phyloP scores from a whole-genome alignment of 2,329 filamentous ascomycete species.

The Juglanconis oblonga region DNA sequence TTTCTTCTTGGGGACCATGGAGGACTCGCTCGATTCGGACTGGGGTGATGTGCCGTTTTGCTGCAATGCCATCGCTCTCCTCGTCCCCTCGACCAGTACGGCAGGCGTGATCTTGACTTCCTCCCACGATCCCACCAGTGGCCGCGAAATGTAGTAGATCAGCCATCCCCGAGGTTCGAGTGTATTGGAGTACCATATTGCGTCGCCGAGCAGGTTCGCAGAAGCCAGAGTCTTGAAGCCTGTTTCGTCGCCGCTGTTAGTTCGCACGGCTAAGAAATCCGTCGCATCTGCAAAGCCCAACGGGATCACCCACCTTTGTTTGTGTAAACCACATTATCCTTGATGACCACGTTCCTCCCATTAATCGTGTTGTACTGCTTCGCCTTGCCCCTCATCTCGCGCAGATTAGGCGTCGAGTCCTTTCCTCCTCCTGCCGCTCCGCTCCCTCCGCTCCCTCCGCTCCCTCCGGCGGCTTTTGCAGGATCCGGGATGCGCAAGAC shows the following conservation, averaged over 20 bases:
- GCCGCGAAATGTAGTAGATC: conserved; percentile 91
- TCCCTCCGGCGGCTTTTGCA: conserved; percentile 44
- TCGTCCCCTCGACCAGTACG: conserved; percentile 45
- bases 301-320: conserved; percentile 74
- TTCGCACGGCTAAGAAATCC: not conserved
- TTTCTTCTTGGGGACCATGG: conserved; percentile 68
- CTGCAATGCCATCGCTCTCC: conserved; percentile 23
- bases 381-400: conserved; percentile 87
- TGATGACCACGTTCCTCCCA: conserved; percentile 88
- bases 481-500: conserved; percentile 75
- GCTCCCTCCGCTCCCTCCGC: conserved; percentile 31
- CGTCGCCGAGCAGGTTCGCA: conserved; percentile 79
- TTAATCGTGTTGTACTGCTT: conserved; percentile 93
- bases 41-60: conserved; percentile 24
- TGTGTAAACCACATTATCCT: conserved; percentile 88
- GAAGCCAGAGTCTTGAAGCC: conserved; percentile 91
- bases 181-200: conserved; percentile 85
- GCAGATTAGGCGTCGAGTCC: conserved; percentile 61
- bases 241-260: conserved; percentile 33
- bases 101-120: conserved; percentile 70
- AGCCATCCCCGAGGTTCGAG: conserved; percentile 92
- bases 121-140: conserved; percentile 81
- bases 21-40: conserved; percentile 38
- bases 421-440: conserved; percentile 42
- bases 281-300: not conserved